phyloP scores from a whole-genome alignment of 2,329 filamentous ascomycete species.

The Talaromyces sp. region DNA sequence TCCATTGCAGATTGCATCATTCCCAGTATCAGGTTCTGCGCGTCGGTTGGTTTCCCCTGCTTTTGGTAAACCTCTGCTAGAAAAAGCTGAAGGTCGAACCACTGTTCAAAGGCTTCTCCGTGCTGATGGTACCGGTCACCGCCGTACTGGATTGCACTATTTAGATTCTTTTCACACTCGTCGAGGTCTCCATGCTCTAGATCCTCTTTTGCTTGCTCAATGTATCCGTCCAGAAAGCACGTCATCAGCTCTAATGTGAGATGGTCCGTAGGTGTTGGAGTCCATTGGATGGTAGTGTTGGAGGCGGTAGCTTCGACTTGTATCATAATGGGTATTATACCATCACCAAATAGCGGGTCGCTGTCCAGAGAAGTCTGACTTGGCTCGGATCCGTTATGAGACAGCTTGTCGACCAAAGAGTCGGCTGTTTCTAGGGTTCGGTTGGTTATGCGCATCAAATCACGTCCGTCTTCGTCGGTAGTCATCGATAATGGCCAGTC shows the following conservation, averaged over 20 bases:
- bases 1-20: not conserved
- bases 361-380: not conserved
- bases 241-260: not conserved
- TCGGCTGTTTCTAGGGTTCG: not conserved
- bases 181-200: not conserved
- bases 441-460: not conserved
- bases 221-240: conserved; percentile 1
- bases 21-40: not conserved
- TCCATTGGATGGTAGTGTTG: not conserved
- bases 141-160: conserved; percentile 6
- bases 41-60: not conserved
- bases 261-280: not conserved
- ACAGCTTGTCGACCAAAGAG: not conserved
- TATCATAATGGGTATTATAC: not conserved
- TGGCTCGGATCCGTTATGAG: not conserved
- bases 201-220: not conserved
- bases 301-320: not conserved
- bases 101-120: conserved; percentile 5
- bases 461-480: not conserved
- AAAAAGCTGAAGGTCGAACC: conserved; percentile 7
- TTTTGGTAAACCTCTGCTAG: conserved; percentile 6
- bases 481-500: not conserved
- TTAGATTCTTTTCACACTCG: conserved; percentile 5
- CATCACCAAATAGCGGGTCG: not conserved
- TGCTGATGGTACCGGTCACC: conserved; percentile 1